Conservation (phyloP, 441 rosid species). For the Croton setiger region DNA sequence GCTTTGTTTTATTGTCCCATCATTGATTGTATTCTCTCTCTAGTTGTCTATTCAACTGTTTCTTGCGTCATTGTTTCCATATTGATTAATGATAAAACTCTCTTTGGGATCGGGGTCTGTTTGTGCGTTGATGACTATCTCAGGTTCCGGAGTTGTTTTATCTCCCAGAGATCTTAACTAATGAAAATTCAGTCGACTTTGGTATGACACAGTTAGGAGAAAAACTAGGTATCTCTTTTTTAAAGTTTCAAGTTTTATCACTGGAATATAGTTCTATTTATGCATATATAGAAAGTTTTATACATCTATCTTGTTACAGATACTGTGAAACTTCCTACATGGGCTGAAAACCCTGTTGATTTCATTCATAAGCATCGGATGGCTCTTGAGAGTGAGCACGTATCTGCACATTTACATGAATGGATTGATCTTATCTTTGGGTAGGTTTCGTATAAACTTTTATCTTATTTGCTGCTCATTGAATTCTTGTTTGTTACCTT, state of each 20-base stretch:
- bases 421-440: slow-evolving; percentile 99
- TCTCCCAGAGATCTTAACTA: slow-evolving; percentile 91
- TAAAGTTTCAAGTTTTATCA: neutral
- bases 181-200: slow-evolving; percentile 83
- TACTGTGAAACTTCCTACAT: slow-evolving; percentile 89
- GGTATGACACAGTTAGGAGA: slow-evolving; percentile 92
- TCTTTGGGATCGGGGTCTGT: neutral
- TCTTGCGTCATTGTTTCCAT: slow-evolving; percentile 16
- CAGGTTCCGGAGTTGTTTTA: slow-evolving; percentile 99
- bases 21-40: slow-evolving; percentile 19
- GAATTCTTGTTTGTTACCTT: slow-evolving; percentile 20
- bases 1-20: slow-evolving; percentile 1
- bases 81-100: slow-evolving; percentile 9
- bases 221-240: slow-evolving; percentile 71
- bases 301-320: slow-evolving; percentile 45
- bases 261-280: neutral
- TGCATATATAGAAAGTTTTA: neutral
- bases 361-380: slow-evolving; percentile 91
- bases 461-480: slow-evolving; percentile 13
- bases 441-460: slow-evolving; percentile 38
- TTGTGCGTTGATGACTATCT: slow-evolving; percentile 13
- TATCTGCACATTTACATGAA: slow-evolving; percentile 92
- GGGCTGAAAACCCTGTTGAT: slow-evolving; percentile 96
- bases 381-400: slow-evolving; percentile 99
- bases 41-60: slow-evolving; percentile 1